These are phyloP conservation scores for Paspalum notatum DNA, from an alignment of 176 grass and related monocot species.

Conservation along the genomic window DNA sequence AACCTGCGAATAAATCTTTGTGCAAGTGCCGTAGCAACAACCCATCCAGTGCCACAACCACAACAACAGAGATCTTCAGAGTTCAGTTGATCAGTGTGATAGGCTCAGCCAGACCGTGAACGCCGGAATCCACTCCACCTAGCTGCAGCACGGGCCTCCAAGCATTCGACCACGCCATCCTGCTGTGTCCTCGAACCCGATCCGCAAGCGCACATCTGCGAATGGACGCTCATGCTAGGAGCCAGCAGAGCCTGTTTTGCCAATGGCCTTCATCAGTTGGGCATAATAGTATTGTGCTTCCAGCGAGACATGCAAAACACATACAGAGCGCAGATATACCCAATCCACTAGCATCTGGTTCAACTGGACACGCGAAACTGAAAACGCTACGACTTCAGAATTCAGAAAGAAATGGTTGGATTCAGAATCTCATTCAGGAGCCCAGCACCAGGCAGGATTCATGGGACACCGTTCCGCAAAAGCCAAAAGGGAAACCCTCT, in stretches of 20 bases:
- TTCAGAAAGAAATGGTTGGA: background rate
- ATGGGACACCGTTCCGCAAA: too few relatives aligned
- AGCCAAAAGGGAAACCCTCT: too few relatives aligned
- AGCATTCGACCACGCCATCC: background rate
- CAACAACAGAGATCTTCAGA: background rate
- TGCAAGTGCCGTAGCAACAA: background rate
- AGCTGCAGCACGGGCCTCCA: background rate
- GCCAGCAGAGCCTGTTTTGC: background rate
- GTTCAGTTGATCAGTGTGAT: background rate
- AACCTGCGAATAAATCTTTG: background rate
- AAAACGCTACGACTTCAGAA: background rate
- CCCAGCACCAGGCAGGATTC: background rate
- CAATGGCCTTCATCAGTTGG: background rate
- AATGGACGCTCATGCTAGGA: background rate
- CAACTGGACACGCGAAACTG: background rate
- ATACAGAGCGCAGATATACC: background rate
- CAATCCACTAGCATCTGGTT: background rate
- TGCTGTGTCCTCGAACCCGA: background rate
- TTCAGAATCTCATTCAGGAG: constrained; percentile 3
- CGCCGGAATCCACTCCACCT: background rate
- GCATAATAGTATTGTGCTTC: background rate
- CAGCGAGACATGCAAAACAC: background rate
- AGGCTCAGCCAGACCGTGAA: background rate
- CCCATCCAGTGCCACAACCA: too few relatives aligned
- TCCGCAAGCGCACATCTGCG: background rate